phyloP scores from a whole-genome alignment of 2,329 filamentous ascomycete species.

The Cordyceps militaris region DNA sequence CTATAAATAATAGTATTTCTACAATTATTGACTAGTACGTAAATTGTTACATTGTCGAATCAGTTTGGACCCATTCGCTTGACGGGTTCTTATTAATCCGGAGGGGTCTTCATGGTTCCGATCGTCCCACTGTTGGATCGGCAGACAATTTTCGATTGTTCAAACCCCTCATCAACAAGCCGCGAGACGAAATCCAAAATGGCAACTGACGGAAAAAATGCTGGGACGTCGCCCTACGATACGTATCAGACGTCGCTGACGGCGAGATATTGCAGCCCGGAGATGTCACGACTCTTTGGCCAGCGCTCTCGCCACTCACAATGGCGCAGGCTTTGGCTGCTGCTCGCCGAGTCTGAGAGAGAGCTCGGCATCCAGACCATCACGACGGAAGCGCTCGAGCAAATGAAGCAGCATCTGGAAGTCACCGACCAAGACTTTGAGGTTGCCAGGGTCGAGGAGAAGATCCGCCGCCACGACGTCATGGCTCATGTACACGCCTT shows the following conservation, averaged over 20 bases:
- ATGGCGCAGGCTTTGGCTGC: conserved; percentile 82
- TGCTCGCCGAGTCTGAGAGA: conserved; percentile 73
- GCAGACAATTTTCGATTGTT: too few species aligned
- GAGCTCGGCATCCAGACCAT: conserved; percentile 70
- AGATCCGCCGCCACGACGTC: conserved; percentile 55
- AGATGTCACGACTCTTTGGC: conserved; percentile 77
- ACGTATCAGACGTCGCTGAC: conserved; percentile 59
- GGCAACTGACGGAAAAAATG: too few species aligned
- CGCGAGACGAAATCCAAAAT: too few species aligned
- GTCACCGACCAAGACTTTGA: conserved; percentile 74
- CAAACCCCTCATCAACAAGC: too few species aligned
- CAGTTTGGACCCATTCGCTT: too few species aligned
- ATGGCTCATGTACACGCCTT: conserved; percentile 71
- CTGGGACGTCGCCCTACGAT: conserved; percentile 22
- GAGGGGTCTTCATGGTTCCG: too few species aligned
- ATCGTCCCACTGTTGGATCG: too few species aligned
- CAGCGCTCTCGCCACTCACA: conserved; percentile 66
- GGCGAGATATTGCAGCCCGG: conserved; percentile 63
- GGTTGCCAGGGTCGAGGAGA: conserved; percentile 69
- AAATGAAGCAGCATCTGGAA: conserved; percentile 68
- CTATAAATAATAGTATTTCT: too few species aligned
- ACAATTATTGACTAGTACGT: too few species aligned
- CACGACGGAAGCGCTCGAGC: conserved; percentile 63
- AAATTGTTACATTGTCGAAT: too few species aligned
- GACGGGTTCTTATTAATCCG: too few species aligned